phyloP scores from a whole-genome alignment of 345 rosid species.

The Bruguiera gymnorhiza region DNA sequence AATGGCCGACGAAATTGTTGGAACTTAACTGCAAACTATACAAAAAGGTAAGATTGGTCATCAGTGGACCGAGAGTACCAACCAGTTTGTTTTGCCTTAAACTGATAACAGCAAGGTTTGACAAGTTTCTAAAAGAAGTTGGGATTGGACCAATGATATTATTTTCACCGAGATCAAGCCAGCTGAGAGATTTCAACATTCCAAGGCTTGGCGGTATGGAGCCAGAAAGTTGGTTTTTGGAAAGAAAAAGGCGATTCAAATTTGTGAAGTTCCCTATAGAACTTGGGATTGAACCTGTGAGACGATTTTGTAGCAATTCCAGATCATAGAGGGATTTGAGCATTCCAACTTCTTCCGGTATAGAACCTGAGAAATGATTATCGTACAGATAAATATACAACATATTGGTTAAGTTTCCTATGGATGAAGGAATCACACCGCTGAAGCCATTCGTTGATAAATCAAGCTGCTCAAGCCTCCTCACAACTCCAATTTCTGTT shows the following conservation, averaged over 20 bases:
- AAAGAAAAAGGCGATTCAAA: background rate
- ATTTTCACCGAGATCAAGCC: no score
- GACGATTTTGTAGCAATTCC: constrained; percentile 7
- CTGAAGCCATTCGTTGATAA: background rate
- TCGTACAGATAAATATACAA: background rate
- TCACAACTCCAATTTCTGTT: background rate
- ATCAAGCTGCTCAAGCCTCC: background rate
- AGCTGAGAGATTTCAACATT: background rate
- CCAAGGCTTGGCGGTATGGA: no score
- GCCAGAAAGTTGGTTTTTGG: background rate
- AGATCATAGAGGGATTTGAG: background rate
- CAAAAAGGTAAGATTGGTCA: constrained; percentile 23
- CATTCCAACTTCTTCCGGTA: background rate
- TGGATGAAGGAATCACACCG: background rate
- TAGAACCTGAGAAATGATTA: constrained; percentile 16
- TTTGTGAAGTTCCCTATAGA: background rate
- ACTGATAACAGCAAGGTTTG: background rate
- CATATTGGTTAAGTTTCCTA: background rate
- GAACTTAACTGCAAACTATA: constrained; percentile 11
- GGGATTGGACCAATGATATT: fast-evolving
- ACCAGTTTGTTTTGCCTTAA: background rate
- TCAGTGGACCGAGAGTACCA: constrained; percentile 5
- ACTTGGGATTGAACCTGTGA: constrained; percentile 16
- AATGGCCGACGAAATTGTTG: constrained; percentile 24
- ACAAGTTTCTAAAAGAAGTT: background rate